A percentile compares a stretch with the other conserved stretches of the same genome.
These are phyloP conservation scores for Albugo candida DNA, from an alignment of 352 stramenopile genomes.

Conservation along the genomic window DNA sequence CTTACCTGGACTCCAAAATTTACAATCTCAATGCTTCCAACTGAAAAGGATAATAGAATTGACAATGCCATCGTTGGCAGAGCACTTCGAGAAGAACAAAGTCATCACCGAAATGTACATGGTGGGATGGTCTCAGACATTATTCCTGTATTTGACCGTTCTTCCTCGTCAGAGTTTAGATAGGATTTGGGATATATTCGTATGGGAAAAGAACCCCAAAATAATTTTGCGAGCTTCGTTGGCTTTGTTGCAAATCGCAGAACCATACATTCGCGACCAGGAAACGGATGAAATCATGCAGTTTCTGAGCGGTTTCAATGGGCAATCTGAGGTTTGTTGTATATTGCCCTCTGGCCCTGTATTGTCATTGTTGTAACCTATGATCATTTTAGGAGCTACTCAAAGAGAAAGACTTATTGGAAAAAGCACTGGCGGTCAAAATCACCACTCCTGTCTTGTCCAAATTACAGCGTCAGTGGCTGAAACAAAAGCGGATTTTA, in stretches of 20 bases:
- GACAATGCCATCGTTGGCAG: conserved; percentile 24
- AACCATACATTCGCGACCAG: conserved; percentile 34
- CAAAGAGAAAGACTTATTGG: conserved; percentile 20
- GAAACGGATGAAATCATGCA: conserved; percentile 72
- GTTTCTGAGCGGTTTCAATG: conserved; percentile 46
- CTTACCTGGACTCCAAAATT: conserved; percentile 33
- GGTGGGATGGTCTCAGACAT: conserved; percentile 76
- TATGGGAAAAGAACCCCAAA: conserved; percentile 75
- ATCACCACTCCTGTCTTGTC: conserved; percentile 56
- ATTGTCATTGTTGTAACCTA: neutral
- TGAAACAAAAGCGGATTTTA: too few species aligned
- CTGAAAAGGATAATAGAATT: conserved; percentile 45
- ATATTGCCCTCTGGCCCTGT: neutral
- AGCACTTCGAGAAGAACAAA: conserved; percentile 59
- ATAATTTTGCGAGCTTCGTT: conserved; percentile 58
- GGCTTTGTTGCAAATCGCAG: conserved; percentile 41
- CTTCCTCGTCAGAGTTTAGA: conserved; percentile 44
- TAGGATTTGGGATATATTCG: conserved; percentile 73
- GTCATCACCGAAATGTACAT: conserved; percentile 76
- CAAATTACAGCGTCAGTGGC: conserved; percentile 42
- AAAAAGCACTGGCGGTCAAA: conserved; percentile 41
- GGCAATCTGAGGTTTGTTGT: neutral
- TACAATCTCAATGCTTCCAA: conserved; percentile 72
- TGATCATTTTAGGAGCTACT: conserved; percentile 33
- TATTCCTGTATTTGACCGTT: conserved; percentile 76